Base-by-base conservation (phyloP, 2,329 filamentous ascomycete genomes). In the Fusarium fujikuroi region DNA sequence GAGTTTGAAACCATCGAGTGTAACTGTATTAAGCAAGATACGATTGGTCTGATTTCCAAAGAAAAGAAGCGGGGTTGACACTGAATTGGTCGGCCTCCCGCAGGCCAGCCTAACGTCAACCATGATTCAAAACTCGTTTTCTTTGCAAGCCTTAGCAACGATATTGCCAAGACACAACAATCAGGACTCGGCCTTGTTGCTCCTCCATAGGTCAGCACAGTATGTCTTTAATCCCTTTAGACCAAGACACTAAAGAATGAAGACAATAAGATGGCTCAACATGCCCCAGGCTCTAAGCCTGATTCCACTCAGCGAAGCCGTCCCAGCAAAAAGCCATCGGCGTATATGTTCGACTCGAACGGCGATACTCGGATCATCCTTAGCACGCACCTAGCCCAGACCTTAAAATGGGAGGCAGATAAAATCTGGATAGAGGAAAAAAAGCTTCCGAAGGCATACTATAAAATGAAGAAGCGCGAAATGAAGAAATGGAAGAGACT, bases 121-220 rank as follows among this genome's bases (percentile, higher is more conserved):
- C 19, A 21, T 28, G 1, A n/a, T n/a, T 58, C n/a, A 44, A 32
- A 23, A 16, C 3, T n/a, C n/a, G n/a, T n/a, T n/a, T n/a, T n/a
- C 28, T 25, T 25, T 25, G 0, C 9, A 44, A 25, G 16, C n/a
- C 6, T 0, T 5, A 28, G 15, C 3, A 19, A 2, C 12, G 2
- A 28, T 2, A 25, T 18, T 9, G 3, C 1, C 23, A 15, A 18
- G 5, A 10, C 5, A 4, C 2, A 3, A 23, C 7, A 7, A 40
- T 2, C 8, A 0, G 4, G 2, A 7, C 4, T 5, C 2, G n/a
- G 2, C 9, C 4, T 49, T 7, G 3, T 10, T 32, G 0, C 0
- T 12, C 12, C 15, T n/a, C 7, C 7, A 0, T 14, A 5, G 3
- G 5, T n/a, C 15, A 23, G 25, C 19, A 40, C 15, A 23, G 25